Evolutionary conservation across 345 rosid species (phyloP).

Genomic region (Ceriops zippeliana): DNA sequence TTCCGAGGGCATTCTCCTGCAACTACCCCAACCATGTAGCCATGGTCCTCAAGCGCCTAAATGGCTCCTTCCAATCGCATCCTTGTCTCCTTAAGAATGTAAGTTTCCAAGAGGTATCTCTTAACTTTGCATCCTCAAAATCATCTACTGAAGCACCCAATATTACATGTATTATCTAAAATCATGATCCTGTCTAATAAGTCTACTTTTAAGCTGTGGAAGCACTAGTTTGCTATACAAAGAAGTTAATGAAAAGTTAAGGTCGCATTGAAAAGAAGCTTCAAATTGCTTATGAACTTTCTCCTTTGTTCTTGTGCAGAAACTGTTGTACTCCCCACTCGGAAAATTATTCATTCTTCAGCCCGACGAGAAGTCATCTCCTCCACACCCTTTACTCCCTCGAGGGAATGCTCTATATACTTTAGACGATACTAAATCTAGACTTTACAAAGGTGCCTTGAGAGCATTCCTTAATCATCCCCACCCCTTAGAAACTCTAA

Average conservation of each 20-base stretch:
- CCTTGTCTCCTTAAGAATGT: slow-evolving; percentile 77
- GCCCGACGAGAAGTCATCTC: slow-evolving; percentile 71
- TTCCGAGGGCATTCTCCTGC: slow-evolving; percentile 97
- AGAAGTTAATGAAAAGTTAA: too few relatives aligned
- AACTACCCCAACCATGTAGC: slow-evolving; percentile 83
- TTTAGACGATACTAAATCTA: slow-evolving; percentile 38
- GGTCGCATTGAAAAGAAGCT: too few relatives aligned
- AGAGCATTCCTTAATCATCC: slow-evolving; percentile 70
- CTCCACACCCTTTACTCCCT: slow-evolving; percentile 76
- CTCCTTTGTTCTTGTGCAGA: slow-evolving; percentile 38
- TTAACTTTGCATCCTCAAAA: neutral
- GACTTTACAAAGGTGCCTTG: slow-evolving; percentile 42
- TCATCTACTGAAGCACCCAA: too few relatives aligned
- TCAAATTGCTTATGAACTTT: neutral
- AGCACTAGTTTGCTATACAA: too few relatives aligned
- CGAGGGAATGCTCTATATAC: slow-evolving; percentile 59
- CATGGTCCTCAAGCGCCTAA: slow-evolving; percentile 62
- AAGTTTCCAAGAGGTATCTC: slow-evolving; percentile 14
- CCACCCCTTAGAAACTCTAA: slow-evolving; percentile 75
- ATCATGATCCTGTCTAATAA: too few relatives aligned
- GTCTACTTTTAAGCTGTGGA: too few relatives aligned
- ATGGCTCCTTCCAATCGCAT: slow-evolving; percentile 47
- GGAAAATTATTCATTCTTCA: slow-evolving; percentile 84
- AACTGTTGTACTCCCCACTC: slow-evolving; percentile 67
- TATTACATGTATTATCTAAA: too few relatives aligned